Percentiles rank a stretch among this genome's conserved stretches.
Evolutionary conservation across 371 early-diverging fungal species (phyloP).

Genomic region (Phascolomyces articulosus): DNA sequence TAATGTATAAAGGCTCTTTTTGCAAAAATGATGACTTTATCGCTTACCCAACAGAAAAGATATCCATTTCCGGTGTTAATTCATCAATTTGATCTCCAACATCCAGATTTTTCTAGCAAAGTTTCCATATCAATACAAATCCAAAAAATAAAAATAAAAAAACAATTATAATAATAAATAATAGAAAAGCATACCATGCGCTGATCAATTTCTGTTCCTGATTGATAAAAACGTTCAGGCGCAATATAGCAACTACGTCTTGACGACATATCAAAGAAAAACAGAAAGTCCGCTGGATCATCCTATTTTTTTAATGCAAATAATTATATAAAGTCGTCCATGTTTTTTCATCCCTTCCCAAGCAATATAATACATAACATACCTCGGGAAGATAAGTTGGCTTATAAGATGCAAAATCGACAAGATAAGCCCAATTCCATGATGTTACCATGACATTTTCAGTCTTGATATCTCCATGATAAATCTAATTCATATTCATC

Average conservation of each 20-base stretch:
- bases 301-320: conserved; percentile 54
- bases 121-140: background rate
- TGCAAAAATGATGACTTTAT: background rate
- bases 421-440: conserved; percentile 92
- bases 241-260: conserved; percentile 93
- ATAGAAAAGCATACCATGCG: conserved; percentile 41
- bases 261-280: conserved; percentile 90
- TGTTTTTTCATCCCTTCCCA: background rate
- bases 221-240: conserved; percentile 90
- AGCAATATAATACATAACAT: conserved; percentile 3
- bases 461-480: conserved; percentile 90
- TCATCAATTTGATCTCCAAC: conserved; percentile 44
- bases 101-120: conserved; percentile 33
- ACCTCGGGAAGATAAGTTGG: conserved; percentile 91
- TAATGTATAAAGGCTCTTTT: background rate
- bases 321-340: background rate
- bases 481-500: conserved; percentile 53
- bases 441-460: conserved; percentile 75
- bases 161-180: background rate
- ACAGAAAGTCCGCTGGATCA: conserved; percentile 94
- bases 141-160: background rate
- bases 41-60: conserved; percentile 89
- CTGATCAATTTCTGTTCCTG: conserved; percentile 67
- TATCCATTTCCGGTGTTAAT: conserved; percentile 87
- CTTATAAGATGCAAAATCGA: conserved; percentile 91